Base-by-base conservation (phyloP, 495 filamentous ascomycete species). In the Achaetomiella virescens region DNA sequence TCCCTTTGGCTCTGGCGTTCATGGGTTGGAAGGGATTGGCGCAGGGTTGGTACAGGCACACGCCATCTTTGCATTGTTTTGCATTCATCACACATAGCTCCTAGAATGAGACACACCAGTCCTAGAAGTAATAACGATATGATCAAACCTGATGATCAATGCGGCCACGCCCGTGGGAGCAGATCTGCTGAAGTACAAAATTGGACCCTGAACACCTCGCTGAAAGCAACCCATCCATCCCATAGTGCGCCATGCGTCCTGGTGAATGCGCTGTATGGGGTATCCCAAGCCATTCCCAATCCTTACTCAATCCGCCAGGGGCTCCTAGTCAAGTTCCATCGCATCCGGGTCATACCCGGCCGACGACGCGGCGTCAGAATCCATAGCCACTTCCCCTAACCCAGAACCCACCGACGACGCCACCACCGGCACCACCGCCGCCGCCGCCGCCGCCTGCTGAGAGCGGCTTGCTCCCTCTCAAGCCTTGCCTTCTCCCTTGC, bases 321-420 rank as follows among this genome's bases (percentile, higher is more conserved):
- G 12, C 38, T 6, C 7, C 21, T 75, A 87, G 48, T 82, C 85
- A 35, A 88, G 73, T 49, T 89, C 86, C 86, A 89, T 89, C 43
- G 83, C 85, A 74, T 89, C 85, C 9, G 77, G 72, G 65, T 86
- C 80, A 9, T 72, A 57, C 48, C 50, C 29, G 43, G 40, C 15
- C 36, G 44, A 33, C 35, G n/a, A 3, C 18, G 52, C 35, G 42
- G 47, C 37, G 10, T 54, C 55, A 14, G 29, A 31, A 25, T 47
- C 58, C 58, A 45, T 41, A 0, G 59, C 33, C 8, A 47, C 24
- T 22, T 20, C 38, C 2, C 40, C 46, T n/a, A 14, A 15, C 21
- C 25, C n/a, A n/a, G n/a, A n/a, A n/a, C n/a, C 6, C 29, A 20
- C 11, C 18, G 49, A 7, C 18, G 52, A 15, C 29, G 11, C 35